These are phyloP conservation scores for Auxenochlorella protothecoides DNA, from an alignment of 139 green algal genomes.

Conservation along the genomic window DNA sequence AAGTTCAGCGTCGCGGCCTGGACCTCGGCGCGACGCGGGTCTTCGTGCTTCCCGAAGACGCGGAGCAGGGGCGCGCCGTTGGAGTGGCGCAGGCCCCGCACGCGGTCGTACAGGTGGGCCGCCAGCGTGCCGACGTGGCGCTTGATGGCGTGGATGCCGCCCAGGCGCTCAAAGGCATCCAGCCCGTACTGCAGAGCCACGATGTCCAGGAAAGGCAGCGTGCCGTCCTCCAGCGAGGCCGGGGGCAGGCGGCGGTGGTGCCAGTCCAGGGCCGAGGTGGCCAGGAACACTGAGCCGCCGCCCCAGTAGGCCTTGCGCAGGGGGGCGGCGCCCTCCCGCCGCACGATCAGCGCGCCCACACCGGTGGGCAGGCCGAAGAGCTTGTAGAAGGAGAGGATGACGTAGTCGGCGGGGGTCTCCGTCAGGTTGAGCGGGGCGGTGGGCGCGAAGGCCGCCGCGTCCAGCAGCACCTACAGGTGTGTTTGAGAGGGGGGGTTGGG, in stretches of 20 bases:
- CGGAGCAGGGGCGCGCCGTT: conserved; percentile 53
- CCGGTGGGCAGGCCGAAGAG: conserved; percentile 69
- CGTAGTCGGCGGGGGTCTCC: conserved; percentile 47
- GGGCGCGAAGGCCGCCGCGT: conserved; percentile 57
- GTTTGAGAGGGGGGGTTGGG: too few species aligned
- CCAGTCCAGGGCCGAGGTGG: conserved; percentile 54
- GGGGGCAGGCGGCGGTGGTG: conserved; percentile 24
- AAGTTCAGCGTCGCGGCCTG: conserved; percentile 62
- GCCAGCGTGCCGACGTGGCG: conserved; percentile 24
- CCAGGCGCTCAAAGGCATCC: conserved; percentile 37
- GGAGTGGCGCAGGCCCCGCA: conserved; percentile 42
- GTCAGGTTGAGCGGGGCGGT: conserved; percentile 57
- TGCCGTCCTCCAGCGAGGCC: conserved; percentile 62
- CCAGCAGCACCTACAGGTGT: conserved; percentile 40
- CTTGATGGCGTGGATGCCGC: conserved; percentile 34
- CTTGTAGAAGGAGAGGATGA: conserved; percentile 53
- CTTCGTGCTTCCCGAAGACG: conserved; percentile 54
- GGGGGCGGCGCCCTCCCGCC: conserved; percentile 6
- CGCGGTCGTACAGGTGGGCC: conserved; percentile 11
- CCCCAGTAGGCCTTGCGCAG: conserved; percentile 49
- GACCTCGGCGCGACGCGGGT: background rate
- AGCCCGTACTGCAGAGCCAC: conserved; percentile 54
- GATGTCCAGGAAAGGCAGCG: conserved; percentile 65
- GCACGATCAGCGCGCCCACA: conserved; percentile 20
- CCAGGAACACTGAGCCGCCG: conserved; percentile 54